phyloP scores from a whole-genome alignment of 805 yeast species.

The Pichia membranifaciens region DNA sequence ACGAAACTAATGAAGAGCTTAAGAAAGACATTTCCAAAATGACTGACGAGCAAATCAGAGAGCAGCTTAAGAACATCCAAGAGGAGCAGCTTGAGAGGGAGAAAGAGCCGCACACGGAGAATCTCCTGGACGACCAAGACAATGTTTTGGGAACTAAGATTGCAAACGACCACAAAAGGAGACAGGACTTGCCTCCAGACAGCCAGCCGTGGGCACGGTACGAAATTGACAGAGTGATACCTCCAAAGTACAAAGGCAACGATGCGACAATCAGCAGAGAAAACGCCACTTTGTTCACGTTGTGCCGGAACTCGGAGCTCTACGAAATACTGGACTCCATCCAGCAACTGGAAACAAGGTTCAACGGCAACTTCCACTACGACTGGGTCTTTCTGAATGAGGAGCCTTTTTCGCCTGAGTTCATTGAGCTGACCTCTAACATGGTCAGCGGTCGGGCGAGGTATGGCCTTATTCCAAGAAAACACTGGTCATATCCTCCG shows the following conservation, averaged over 20 bases:
- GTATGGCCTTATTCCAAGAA: slow-evolving; percentile 42
- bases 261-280: slow-evolving; percentile 22
- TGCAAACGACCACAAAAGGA: slow-evolving; percentile 7
- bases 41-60: slow-evolving; percentile 17
- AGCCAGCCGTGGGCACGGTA: slow-evolving; percentile 11
- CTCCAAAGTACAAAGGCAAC: slow-evolving; percentile 1
- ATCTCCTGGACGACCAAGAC: background rate
- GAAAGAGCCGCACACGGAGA: background rate
- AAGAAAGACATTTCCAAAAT: slow-evolving; percentile 9
- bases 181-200: slow-evolving; percentile 13
- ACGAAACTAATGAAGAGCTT: background rate
- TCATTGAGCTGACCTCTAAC: slow-evolving; percentile 33
- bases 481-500: slow-evolving; percentile 49
- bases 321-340: slow-evolving; percentile 37
- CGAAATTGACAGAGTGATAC: slow-evolving; percentile 13
- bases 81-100: slow-evolving; percentile 11
- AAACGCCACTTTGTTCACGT: slow-evolving; percentile 57
- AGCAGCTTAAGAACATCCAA: slow-evolving; percentile 10
- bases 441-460: slow-evolving; percentile 40
- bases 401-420: slow-evolving; percentile 38
- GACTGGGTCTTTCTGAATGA: slow-evolving; percentile 48
- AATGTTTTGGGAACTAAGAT: slow-evolving; percentile 8
- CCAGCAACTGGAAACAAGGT: slow-evolving; percentile 35
- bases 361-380: slow-evolving; percentile 34
- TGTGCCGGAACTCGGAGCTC: slow-evolving; percentile 39